Conservation (phyloP, 2,329 filamentous ascomycete genomes). For the Venturia effusa region DNA sequence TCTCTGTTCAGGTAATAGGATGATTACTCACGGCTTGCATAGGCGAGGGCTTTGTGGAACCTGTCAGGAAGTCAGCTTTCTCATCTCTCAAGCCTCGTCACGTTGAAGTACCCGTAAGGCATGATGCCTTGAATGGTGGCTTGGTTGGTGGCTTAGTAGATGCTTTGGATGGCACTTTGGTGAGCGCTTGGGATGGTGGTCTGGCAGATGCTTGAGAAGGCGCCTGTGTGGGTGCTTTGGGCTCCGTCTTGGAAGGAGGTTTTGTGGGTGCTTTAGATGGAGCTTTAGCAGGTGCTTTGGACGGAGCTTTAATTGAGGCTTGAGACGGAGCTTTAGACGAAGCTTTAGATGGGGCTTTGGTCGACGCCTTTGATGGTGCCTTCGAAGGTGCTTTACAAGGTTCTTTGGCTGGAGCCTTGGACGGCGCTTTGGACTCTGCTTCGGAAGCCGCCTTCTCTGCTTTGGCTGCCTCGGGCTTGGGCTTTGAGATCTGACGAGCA, state of each 20-base stretch:
- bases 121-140: not conserved
- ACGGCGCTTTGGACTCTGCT: not conserved
- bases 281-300: not conserved
- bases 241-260: not conserved
- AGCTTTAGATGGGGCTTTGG: not conserved
- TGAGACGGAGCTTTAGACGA: not conserved
- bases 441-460: not conserved
- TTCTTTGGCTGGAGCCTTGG: not conserved
- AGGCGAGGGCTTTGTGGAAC: slow-evolving; percentile 2
- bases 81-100: too few species aligned
- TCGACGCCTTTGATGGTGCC: not conserved
- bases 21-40: not conserved
- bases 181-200: not conserved
- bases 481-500: not conserved
- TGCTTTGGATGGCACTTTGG: not conserved
- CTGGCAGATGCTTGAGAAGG: not conserved
- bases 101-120: too few species aligned
- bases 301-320: not conserved
- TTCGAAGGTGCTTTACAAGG: not conserved
- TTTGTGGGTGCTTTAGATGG: not conserved
- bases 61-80: not conserved
- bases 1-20: not conserved
- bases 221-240: not conserved
- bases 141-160: not conserved
- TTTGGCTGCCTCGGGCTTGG: not conserved